Percentiles rank a stretch among this genome's conserved stretches.
These are phyloP conservation scores for Cladosporium colombiae DNA, from an alignment of 2,329 filamentous ascomycete species.

Conservation along the genomic window DNA sequence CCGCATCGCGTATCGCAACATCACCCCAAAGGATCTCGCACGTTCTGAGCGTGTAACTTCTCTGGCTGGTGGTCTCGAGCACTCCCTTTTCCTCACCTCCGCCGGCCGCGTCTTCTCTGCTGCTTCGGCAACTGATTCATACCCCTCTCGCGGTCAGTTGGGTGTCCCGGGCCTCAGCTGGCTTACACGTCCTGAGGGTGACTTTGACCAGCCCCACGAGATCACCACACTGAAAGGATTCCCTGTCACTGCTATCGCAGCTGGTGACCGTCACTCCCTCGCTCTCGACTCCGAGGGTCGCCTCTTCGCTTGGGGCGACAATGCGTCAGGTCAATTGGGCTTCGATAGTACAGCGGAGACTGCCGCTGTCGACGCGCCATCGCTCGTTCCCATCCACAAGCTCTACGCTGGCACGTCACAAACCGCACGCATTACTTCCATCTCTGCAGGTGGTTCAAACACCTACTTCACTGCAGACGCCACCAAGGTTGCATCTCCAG, in stretches of 20 bases:
- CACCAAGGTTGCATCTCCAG: conserved; percentile 50
- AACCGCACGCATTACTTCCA: conserved; percentile 67
- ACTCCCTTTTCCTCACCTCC: conserved; percentile 81
- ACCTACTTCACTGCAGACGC: conserved; percentile 87
- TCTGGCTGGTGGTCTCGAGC: conserved; percentile 78
- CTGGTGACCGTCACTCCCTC: conserved; percentile 84
- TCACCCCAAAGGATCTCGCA: conserved; percentile 65
- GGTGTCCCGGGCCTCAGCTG: conserved; percentile 82
- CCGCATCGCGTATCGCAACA: conserved; percentile 68
- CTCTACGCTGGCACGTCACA: conserved; percentile 70
- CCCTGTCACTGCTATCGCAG: conserved; percentile 71
- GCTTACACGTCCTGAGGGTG: conserved; percentile 71
- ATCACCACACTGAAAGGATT: conserved; percentile 70
- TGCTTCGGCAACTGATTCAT: conserved; percentile 76
- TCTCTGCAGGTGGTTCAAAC: conserved; percentile 83
- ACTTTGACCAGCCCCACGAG: conserved; percentile 82
- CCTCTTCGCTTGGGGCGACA: conserved; percentile 88
- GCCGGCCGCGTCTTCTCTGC: conserved; percentile 84
- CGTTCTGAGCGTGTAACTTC: conserved; percentile 73
- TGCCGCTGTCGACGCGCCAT: conserved; percentile 67
- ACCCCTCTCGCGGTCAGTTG: conserved; percentile 81
- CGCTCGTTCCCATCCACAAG: conserved; percentile 67
- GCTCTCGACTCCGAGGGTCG: conserved; percentile 74
- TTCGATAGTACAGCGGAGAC: conserved; percentile 67
- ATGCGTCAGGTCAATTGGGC: conserved; percentile 88